Evolutionary conservation across 2,329 filamentous ascomycete genomes (phyloP), one percentile per base, ranked within the genome.

Genomic region (Parastagonospora avenae): DNA sequence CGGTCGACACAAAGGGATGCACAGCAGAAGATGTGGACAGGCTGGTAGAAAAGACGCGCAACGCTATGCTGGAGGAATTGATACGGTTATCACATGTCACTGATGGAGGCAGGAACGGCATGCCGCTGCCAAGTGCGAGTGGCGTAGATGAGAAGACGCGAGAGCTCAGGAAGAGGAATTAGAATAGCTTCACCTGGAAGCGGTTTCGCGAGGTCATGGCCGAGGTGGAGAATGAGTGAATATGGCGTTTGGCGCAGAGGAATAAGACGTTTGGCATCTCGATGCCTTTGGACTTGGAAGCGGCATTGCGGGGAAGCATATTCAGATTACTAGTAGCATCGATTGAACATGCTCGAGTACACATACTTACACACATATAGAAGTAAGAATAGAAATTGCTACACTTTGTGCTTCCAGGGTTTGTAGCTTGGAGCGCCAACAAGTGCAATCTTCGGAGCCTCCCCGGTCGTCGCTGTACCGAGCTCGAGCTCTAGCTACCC

Each of bases 51-150:
- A 63, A 57, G 46, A 72, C 68, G 14, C 50, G 64, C 38, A 65
- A 68, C 12, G 69, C 66, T 2, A 75, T 75, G 73, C 54, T 74
- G 58, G 64, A 68, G 11, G 68, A 74, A 55, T 46, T 75, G 37
- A 59, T 71, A 10, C 55, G 71, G 14, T 42, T 75, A 15, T 64
- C 62, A 16, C 67, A 72, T 48, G 55, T 73, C 12, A 61, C 49
- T 0, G 63, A 61, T 3, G 36, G 50, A 8, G 64, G 63, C 7
- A 63, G 68, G 27, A 32, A 39, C 24, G 66, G 62, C 8, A 57
- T 56, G 41, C 63, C 69, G 30, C 42, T 71, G 10, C 64, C 65
- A 6, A 55, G 60, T 15, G 49, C 57, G n/a, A 57, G 54, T 4
- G 67, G 57, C 7, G 45, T 60, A 6, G 60, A 66, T 8, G 50